Conservation (phyloP, 345 rosid genomes). For the Salix exigua region DNA sequence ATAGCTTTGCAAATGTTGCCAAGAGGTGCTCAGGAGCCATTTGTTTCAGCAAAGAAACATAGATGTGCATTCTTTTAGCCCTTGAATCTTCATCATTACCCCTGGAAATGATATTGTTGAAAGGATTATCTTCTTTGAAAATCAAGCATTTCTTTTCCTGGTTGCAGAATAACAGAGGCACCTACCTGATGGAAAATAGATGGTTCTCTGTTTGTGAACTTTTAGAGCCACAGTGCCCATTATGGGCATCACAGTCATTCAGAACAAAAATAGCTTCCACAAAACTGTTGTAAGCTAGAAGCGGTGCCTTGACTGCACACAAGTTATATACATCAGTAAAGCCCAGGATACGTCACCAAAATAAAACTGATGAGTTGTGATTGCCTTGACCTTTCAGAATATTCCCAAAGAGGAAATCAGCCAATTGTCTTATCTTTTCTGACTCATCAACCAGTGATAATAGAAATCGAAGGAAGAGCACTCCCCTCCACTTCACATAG, state of each 20-base stretch:
- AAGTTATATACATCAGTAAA: slow-evolving; percentile 15
- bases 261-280: slow-evolving; percentile 89
- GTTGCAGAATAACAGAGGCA: not conserved
- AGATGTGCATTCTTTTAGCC: slow-evolving; percentile 84
- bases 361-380: slow-evolving; percentile 1
- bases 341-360: slow-evolving; percentile 4
- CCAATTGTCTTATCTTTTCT: slow-evolving; percentile 78
- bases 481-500: slow-evolving; percentile 98
- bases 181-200: slow-evolving; percentile 67
- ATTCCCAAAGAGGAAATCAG: slow-evolving; percentile 81
- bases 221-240: slow-evolving; percentile 52
- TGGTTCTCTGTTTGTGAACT: slow-evolving; percentile 47
- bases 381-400: slow-evolving; percentile 70
- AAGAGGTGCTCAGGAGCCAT: slow-evolving; percentile 96
- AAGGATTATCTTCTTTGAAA: slow-evolving; percentile 7
- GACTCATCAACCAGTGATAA: slow-evolving; percentile 90
- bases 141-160: slow-evolving; percentile 6
- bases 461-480: slow-evolving; percentile 81
- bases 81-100: slow-evolving; percentile 70
- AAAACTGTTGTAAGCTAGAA: slow-evolving; percentile 93
- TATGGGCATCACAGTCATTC: slow-evolving; percentile 69
- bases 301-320: slow-evolving; percentile 80
- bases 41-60: slow-evolving; percentile 74
- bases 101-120: slow-evolving; percentile 38
- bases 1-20: slow-evolving; percentile 93